Evolutionary conservation across 768 basidiomycete genomes (phyloP).

Genomic region (Leccinum uliginosum): DNA sequence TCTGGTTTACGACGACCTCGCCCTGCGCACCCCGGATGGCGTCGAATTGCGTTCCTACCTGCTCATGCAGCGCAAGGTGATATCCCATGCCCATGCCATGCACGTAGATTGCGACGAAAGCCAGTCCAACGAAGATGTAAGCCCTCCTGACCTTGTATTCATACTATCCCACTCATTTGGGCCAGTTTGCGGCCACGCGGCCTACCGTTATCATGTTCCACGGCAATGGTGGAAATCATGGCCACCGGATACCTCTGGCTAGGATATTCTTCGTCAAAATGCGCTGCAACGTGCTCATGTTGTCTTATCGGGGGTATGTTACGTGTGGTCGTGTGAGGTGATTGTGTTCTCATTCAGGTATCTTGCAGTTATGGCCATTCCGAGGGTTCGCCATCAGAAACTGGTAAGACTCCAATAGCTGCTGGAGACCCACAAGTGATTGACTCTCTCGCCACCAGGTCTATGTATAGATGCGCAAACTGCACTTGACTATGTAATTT

Average conservation of each 20-base stretch:
- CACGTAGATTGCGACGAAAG: slow-evolving; percentile 35
- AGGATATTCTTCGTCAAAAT: slow-evolving; percentile 75
- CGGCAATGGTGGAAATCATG: slow-evolving; percentile 83
- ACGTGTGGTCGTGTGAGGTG: not conserved
- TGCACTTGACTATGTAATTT: slow-evolving; percentile 66
- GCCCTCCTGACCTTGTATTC: slow-evolving; percentile 7
- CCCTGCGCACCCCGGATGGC: slow-evolving; percentile 67
- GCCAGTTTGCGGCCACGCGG: slow-evolving; percentile 44
- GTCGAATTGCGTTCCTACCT: slow-evolving; percentile 74
- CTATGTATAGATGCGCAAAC: slow-evolving; percentile 84
- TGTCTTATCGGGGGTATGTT: slow-evolving; percentile 86
- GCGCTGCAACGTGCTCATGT: slow-evolving; percentile 91
- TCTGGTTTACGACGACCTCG: slow-evolving; percentile 71
- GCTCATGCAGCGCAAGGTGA: slow-evolving; percentile 56
- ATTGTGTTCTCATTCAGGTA: not conserved
- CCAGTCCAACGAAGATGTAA: slow-evolving; percentile 57
- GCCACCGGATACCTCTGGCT: slow-evolving; percentile 88
- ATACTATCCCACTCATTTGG: not conserved
- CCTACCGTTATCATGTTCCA: slow-evolving; percentile 95
- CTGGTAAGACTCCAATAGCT: slow-evolving; percentile 43
- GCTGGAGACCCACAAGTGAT: not conserved
- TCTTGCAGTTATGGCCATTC: slow-evolving; percentile 75
- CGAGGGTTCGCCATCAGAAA: slow-evolving; percentile 82
- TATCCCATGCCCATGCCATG: slow-evolving; percentile 33
- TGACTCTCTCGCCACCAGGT: slow-evolving; percentile 36